phyloP scores from a whole-genome alignment of 352 stramenopile species.

The Sclerospora graminicola region DNA sequence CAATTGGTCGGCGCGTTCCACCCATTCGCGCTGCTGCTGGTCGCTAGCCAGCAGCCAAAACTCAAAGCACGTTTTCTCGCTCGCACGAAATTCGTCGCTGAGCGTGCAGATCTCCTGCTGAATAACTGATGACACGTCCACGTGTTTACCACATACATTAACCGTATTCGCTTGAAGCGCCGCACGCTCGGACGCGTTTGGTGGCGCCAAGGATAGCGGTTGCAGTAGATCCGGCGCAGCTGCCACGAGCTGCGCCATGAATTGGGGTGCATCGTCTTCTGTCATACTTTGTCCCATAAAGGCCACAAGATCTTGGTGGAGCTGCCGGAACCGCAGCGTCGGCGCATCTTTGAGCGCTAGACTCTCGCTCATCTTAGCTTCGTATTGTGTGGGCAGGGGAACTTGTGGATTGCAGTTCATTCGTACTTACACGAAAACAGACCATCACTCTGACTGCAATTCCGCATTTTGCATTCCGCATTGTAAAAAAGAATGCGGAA shows the following conservation, averaged over 20 bases:
- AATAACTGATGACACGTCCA: conserved; percentile 70
- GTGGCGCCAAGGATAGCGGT: conserved; percentile 27
- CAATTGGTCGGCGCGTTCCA: conserved; percentile 66
- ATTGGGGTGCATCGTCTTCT: conserved; percentile 50
- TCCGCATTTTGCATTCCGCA: no score
- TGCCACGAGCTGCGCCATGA: conserved; percentile 42
- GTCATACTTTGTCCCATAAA: conserved; percentile 59
- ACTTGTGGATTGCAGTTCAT: conserved; percentile 2
- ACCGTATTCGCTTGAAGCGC: conserved; percentile 56
- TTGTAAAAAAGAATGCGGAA: conserved; percentile 13
- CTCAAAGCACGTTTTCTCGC: conserved; percentile 55
- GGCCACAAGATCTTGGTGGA: conserved; percentile 60
- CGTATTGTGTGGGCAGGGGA: conserved; percentile 15
- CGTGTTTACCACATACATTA: conserved; percentile 43
- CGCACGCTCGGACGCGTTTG: conserved; percentile 35
- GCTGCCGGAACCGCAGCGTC: conserved; percentile 53
- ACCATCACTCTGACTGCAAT: conserved; percentile 14
- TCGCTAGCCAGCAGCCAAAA: conserved; percentile 77
- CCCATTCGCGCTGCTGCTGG: conserved; percentile 44
- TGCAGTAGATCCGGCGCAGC: conserved; percentile 32
- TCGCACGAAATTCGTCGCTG: conserved; percentile 64
- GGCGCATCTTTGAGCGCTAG: conserved; percentile 44
- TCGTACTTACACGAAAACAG: conserved; percentile 15
- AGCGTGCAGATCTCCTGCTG: conserved; percentile 74
- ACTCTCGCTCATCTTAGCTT: conserved; percentile 18